Evolutionary conservation across 306 rosid genomes (phyloP).

Genomic region (Pueraria montana): DNA sequence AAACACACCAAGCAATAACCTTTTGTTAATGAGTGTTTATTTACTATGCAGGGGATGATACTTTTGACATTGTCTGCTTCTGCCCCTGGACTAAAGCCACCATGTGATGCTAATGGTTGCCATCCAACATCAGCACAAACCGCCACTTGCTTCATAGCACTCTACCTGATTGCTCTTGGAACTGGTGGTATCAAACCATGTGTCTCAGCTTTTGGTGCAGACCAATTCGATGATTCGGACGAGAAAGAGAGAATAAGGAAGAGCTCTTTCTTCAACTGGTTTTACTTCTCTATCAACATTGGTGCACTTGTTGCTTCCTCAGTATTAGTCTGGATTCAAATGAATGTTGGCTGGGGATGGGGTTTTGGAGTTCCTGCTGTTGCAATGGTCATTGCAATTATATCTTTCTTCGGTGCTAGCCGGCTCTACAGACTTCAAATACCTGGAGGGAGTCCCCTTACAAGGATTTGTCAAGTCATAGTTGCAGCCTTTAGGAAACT

Average conservation of each 20-base stretch:
- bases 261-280: conserved; percentile 90
- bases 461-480: conserved; percentile 80
- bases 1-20: neutral
- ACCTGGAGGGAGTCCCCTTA: conserved; percentile 89
- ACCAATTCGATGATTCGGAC: conserved; percentile 80
- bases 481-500: conserved; percentile 70
- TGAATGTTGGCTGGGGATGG: conserved; percentile 93
- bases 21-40: neutral
- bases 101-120: conserved; percentile 63
- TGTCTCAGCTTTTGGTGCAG: conserved; percentile 89
- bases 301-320: conserved; percentile 86
- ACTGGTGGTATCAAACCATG: conserved; percentile 95
- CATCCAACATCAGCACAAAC: conserved; percentile 64
- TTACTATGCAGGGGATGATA: conserved; percentile 63
- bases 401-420: conserved; percentile 72
- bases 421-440: conserved; percentile 68
- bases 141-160: conserved; percentile 60
- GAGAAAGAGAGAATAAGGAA: conserved; percentile 69
- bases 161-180: conserved; percentile 86
- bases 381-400: conserved; percentile 76
- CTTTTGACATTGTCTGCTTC: conserved; percentile 73
- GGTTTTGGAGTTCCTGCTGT: conserved; percentile 92
- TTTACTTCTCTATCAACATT: conserved; percentile 81
- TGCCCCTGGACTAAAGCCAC: conserved; percentile 69
- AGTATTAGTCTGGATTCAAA: conserved; percentile 82